These are phyloP conservation scores for Cymbomonas tetramitiformis DNA, from an alignment of 139 green algal species.

Conservation along the genomic window DNA sequence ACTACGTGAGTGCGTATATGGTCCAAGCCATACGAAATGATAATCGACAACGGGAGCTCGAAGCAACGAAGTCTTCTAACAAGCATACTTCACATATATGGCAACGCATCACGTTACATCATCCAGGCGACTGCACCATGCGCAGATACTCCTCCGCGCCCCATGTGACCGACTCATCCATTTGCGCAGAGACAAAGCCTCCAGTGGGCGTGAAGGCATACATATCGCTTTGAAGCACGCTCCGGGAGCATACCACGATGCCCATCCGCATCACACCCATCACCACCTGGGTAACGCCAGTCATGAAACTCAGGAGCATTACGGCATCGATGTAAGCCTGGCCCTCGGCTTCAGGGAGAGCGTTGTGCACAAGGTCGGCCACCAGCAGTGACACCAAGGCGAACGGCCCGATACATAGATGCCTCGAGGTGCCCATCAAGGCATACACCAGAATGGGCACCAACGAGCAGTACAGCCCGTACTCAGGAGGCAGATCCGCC, in stretches of 20 bases:
- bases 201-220: too few relatives aligned
- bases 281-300: not conserved
- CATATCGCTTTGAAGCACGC: too few relatives aligned
- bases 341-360: not conserved
- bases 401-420: constrained; percentile 54
- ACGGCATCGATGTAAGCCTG: constrained; percentile 4
- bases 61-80: too few relatives aligned
- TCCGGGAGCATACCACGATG: constrained; percentile 40
- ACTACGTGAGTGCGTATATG: too few relatives aligned
- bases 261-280: constrained; percentile 55
- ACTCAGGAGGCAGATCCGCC: constrained; percentile 32
- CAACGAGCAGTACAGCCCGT: constrained; percentile 76
- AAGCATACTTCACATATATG: too few relatives aligned
- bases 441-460: constrained; percentile 60
- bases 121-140: too few relatives aligned
- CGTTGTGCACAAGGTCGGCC: not conserved
- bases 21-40: too few relatives aligned
- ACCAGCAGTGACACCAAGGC: constrained; percentile 44
- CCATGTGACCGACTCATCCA: too few relatives aligned
- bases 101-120: too few relatives aligned
- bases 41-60: too few relatives aligned
- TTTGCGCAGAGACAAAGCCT: too few relatives aligned
- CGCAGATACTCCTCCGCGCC: too few relatives aligned
- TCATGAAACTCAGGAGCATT: constrained; percentile 5
- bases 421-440: constrained; percentile 47